A percentile compares a stretch with the other conserved stretches of the same genome.
Evolutionary conservation across 202 grass and related monocot species (phyloP).

Genomic region (Schoenoplectus triqueter): DNA sequence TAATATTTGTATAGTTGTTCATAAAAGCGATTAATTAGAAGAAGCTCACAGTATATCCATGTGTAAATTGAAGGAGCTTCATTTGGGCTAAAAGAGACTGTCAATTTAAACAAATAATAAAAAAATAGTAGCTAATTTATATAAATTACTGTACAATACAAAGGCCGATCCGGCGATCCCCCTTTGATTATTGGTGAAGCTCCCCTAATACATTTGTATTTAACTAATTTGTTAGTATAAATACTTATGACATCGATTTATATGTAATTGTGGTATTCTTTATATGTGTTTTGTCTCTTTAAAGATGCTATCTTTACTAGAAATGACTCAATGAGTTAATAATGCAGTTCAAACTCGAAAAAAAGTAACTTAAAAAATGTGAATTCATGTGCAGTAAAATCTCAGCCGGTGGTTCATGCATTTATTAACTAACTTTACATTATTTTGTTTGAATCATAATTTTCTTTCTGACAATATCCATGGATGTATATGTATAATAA

Average conservation of each 20-base stretch:
- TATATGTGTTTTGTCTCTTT: not conserved
- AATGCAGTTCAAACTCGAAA: not conserved
- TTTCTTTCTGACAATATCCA: not conserved
- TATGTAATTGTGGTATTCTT: not conserved
- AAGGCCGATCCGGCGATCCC: too few relatives aligned
- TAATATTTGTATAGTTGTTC: not conserved
- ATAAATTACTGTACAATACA: too few relatives aligned
- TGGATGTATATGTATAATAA: not conserved
- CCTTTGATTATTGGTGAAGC: too few relatives aligned
- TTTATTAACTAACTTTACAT: not conserved
- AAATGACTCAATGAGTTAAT: not conserved
- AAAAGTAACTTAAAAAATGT: not conserved
- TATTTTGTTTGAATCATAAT: not conserved
- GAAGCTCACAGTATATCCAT: not conserved
- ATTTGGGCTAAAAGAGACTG: too few relatives aligned
- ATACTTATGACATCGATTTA: not conserved
- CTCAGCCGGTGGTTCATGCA: not conserved
- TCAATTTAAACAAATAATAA: too few relatives aligned
- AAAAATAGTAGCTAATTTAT: too few relatives aligned
- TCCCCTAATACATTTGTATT: too few relatives aligned
- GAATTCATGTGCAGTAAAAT: not conserved
- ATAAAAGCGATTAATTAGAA: not conserved
- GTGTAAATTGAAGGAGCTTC: not conserved
- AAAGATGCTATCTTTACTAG: not conserved
- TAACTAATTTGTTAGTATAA: not conserved